Evolutionary conservation across 163 green algal species (phyloP).

Genomic region (Botryococcus braunii): DNA sequence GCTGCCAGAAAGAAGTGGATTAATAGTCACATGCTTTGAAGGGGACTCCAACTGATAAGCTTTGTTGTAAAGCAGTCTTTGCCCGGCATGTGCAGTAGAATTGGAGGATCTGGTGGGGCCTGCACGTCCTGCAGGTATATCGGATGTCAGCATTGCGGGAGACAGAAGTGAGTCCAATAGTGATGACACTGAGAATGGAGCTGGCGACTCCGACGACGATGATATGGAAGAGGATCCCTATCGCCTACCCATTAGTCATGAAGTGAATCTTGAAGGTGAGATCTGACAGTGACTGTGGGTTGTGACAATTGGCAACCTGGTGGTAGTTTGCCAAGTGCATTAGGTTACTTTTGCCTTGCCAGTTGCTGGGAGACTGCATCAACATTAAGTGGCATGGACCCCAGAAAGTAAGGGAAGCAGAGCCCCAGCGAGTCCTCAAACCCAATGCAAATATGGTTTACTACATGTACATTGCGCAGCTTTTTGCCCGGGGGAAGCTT

Average conservation of each 20-base stretch:
- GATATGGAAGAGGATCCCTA: slow-evolving; percentile 46
- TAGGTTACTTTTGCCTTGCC: background rate
- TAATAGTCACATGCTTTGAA: too few species aligned
- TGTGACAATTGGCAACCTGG: background rate
- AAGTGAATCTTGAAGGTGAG: slow-evolving; percentile 35
- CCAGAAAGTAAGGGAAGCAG: background rate
- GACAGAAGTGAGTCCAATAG: background rate
- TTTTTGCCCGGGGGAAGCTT: background rate
- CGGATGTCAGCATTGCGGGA: background rate
- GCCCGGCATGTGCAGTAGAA: background rate
- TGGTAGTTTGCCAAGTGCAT: background rate
- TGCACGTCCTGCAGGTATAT: background rate
- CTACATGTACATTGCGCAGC: too few species aligned
- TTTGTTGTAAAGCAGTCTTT: background rate
- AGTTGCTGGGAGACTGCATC: background rate
- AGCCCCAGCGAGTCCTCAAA: background rate
- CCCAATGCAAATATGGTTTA: too few species aligned
- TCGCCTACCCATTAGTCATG: slow-evolving; percentile 50
- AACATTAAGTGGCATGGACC: background rate
- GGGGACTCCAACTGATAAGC: background rate
- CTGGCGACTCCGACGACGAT: slow-evolving; percentile 20
- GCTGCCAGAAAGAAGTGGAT: too few species aligned
- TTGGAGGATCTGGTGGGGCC: background rate
- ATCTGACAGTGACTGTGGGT: too few species aligned
- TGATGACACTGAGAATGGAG: slow-evolving; percentile 3